Evolutionary conservation across 306 rosid species (phyloP).

Genomic region (Quercus aquifolioides): DNA sequence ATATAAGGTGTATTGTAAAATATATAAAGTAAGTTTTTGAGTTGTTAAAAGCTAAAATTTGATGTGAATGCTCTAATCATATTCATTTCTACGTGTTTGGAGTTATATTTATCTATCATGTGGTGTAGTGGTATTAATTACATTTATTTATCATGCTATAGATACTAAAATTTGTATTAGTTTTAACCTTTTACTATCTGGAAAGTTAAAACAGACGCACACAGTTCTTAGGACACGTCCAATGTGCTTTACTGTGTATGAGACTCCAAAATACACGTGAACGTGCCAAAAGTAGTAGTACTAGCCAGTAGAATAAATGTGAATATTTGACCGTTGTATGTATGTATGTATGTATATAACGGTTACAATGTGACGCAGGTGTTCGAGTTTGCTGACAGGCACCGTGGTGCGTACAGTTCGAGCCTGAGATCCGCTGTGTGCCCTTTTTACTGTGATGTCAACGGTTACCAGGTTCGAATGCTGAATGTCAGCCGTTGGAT

Average conservation of each 20-base stretch:
- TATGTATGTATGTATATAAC: background rate
- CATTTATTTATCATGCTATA: no score
- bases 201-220: no score
- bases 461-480: conserved; percentile 77
- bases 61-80: no score
- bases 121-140: no score
- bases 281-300: no score
- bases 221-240: no score
- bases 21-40: no score
- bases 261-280: background rate
- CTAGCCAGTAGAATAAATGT: background rate
- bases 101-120: no score
- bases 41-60: no score
- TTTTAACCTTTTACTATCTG: no score
- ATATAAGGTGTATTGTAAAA: rapidly evolving
- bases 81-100: no score
- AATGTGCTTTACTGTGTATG: background rate
- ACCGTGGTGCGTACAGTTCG: conserved; percentile 94
- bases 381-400: conserved; percentile 86
- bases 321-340: conserved; percentile 45
- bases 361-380: conserved; percentile 47
- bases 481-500: conserved; percentile 36
- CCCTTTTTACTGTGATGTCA: conserved; percentile 90
- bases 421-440: conserved; percentile 75
- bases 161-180: no score